Conservation (phyloP, 192 early-diverging fungal genomes). For the Podila verticillata region DNA sequence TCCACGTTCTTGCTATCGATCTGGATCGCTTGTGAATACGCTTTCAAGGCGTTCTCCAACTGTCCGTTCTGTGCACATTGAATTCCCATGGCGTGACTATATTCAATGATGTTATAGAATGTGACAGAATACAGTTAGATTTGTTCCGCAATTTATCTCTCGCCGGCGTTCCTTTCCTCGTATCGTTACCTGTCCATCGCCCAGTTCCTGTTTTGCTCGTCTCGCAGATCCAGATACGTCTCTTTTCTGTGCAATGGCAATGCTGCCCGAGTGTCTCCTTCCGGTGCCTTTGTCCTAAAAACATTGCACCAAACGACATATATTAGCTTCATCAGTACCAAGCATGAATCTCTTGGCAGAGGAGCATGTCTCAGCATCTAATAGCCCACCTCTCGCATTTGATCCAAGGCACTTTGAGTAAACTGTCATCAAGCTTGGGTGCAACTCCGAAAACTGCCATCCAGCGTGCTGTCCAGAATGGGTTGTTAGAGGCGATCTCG, state of each 20-base stretch:
- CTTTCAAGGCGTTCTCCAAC: slow-evolving; percentile 36
- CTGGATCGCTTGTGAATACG: slow-evolving; percentile 42
- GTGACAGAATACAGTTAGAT: neutral
- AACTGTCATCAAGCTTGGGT: slow-evolving; percentile 41
- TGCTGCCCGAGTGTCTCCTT: slow-evolving; percentile 21
- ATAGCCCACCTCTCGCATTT: slow-evolving; percentile 52
- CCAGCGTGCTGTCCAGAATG: slow-evolving; percentile 49
- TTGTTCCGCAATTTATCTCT: neutral
- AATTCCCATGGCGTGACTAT: slow-evolving; percentile 31
- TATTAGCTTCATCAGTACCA: neutral
- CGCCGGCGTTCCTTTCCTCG: neutral
- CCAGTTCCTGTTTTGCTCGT: slow-evolving; percentile 47
- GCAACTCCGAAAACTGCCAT: slow-evolving; percentile 45
- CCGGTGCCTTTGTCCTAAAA: slow-evolving; percentile 13
- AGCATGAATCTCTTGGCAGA: too few species aligned
- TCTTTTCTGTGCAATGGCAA: slow-evolving; percentile 36
- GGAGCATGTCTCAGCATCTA: too few species aligned
- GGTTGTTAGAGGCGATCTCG: slow-evolving; percentile 39
- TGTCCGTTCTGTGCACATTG: slow-evolving; percentile 30
- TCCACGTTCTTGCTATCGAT: slow-evolving; percentile 35
- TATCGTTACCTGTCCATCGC: slow-evolving; percentile 38
- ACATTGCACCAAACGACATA: neutral
- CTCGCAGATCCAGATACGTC: slow-evolving; percentile 45
- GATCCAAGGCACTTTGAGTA: slow-evolving; percentile 49
- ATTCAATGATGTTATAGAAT: neutral